Evolutionary conservation across 345 rosid genomes (phyloP), one percentile per base, ranked within the genome.

Genomic region (Lagerstroemia speciosa): DNA sequence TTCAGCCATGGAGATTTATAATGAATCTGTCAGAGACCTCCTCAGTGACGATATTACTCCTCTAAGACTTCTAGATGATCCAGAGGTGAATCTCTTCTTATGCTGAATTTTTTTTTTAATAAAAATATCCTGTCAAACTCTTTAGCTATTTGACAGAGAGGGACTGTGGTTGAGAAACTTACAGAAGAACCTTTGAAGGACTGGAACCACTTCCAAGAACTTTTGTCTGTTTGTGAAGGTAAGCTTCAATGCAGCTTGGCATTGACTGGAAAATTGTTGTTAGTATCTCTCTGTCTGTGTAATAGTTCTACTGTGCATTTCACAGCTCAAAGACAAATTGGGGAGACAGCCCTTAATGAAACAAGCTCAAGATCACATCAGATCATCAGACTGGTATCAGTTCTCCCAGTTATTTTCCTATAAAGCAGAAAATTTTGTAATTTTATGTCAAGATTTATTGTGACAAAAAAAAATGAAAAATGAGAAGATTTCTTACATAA

Each of bases 281-380:
- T 30, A 58, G 34, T 11, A 26, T 58, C 2, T 12, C 19, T 43
- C 31, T 65, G 8, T 38, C 14, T 26, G 2, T 20, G 8, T 65
- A 38, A 65, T 26, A 65, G 17, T 52, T 33, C 33, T 46, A 41
- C 43, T 48, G 31, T 67, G 57, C 67, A 71, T 67, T 69, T 77
- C 71, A 82, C 88, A 94, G 98, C 96, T 76, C 97, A 94, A 81
- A 84, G 99, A 68, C 96, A 94, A 68, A 86, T 91, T 60, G 96
- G 96, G 67, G 99, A 88, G 82, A 94, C 99, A 73, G 83, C 90
- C 80, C 79, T 94, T 73, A 94, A 94, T 53, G 93, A 91, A 75
- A 78, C 86, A 74, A 94, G 99, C 81, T 94, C 97, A 69, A 87
- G 97, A 78, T 94, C 99, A 64, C 99, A 94, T 83, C 95, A 94